Evolutionary conservation across 192 early-diverging fungal species (phyloP), one percentile per base, ranked within the genome.

Genomic region (Mortierella hygrophila): DNA sequence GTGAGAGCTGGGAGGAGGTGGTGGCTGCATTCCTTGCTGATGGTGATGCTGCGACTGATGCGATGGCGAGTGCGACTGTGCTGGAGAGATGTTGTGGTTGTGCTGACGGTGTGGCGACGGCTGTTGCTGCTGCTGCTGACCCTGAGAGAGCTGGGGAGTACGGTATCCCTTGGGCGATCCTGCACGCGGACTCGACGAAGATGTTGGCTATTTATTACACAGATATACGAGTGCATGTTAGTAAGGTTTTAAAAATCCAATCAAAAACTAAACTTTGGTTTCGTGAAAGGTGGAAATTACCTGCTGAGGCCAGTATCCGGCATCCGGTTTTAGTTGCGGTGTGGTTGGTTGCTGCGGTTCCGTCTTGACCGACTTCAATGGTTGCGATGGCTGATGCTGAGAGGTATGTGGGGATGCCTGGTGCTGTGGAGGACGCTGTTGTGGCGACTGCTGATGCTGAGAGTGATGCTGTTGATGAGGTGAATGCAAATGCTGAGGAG

Each of bases 101-200:
- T 29, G 76, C 13, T 15, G 57, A 63, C 35, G 74, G 26, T 72
- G 71, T 29, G 29, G 71, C 21, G 71, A 41, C n/a, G 68, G 35
- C n/a, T 80, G 79, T 42, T 63, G 63, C 4, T 73, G 72, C 41
- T 74, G 79, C 11, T 80, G 47, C 44, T 73, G 79, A 65, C n/a
- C 35, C 46, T 68, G 65, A 15, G 55, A 60, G n/a, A 57, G 47
- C 38, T 81, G 79, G 57, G 68, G 60, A 35, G 32, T 37, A 10
- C 78, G 78, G 29, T 80, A 79, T 7, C 72, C 78, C 40, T 57
- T 79, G 1, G 18, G 71, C 11, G 57, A 20, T 18, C 23, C 37
- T 38, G 52, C 5, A 4, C 63, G 78, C 5, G 78, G 71, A 70
- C 78, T 80, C 29, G 70, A 46, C 38, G 42, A n/a, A 3, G 72